Base-by-base conservation (phyloP, 129 eudicot species). In the Heracleum sosnowskyi region DNA sequence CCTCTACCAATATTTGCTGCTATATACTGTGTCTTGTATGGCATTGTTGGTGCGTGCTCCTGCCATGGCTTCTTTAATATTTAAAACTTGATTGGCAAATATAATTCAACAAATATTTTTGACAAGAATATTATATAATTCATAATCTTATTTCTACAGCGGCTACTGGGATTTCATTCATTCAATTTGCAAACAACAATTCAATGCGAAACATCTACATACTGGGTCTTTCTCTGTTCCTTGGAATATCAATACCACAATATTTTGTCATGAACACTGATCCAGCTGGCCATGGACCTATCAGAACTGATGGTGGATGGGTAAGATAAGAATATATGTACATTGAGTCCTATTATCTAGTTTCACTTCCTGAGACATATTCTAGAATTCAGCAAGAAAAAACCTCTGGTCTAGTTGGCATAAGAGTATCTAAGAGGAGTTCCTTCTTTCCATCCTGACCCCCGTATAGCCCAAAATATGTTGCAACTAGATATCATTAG, bases 1-100 rank as follows among this genome's bases (percentile, higher is more conserved):
- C 99, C 99, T 24, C 81, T 95, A 45, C 95, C 97, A 18, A 83
- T 95, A 84, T 95, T 88, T 77, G 99, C 97, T 62, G 99, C 99
- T 29, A 86, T 95, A 57, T 95, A 95, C 77, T 95, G 99, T 10
- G 85, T 95, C 76, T 75, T 95, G 49, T 95, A 84, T 64, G 99
- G 97, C 33, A 92, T 95, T 53, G 99, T 95, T 81, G 99, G 99
- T 95, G 66, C 90, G 96, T 83, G 34, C 66, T 49, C 35, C 60
- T 26, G 60, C 49, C 71, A 66, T 68, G 17, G 18, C 53, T 69
- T 41, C 18, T 28, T 34, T 0, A 2, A 5, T 71, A 13, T 13
- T 70, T 63, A 17, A 42, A 3, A 4, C 78, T 60, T 76, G 57
- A 31, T 42, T 1, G 31, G 37, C 15, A 18, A 74, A 60, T 81